Evolutionary conservation across 1,284 basidiomycete genomes (phyloP).

Genomic region (Puccinia novopanici): DNA sequence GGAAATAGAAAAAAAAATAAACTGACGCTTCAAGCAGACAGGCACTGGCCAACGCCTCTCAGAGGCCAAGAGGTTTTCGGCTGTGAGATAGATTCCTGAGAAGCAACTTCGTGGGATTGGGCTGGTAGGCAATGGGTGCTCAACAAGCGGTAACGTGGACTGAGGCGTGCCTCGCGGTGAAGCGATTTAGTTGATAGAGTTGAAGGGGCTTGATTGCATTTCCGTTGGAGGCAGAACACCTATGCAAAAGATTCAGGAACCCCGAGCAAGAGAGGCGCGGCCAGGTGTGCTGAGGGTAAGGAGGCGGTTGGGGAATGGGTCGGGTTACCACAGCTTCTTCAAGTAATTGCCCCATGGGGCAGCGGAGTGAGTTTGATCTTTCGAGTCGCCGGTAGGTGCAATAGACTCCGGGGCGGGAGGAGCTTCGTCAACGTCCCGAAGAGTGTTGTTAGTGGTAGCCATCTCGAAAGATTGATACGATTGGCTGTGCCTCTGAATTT

Average conservation of each 20-base stretch:
- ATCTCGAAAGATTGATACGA: not conserved
- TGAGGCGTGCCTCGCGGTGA: too few relatives aligned
- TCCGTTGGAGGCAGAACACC: too few relatives aligned
- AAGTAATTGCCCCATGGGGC: constrained; percentile 32
- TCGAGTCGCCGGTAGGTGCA: not conserved
- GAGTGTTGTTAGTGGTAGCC: not conserved
- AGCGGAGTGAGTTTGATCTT: not conserved
- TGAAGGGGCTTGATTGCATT: too few relatives aligned
- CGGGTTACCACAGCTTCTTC: constrained; percentile 13
- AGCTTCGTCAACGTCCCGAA: not conserved
- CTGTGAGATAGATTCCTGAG: too few relatives aligned
- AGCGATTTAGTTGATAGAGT: too few relatives aligned
- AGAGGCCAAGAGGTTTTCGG: too few relatives aligned
- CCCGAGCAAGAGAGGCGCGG: not conserved
- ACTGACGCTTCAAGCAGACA: too few relatives aligned
- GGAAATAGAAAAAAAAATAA: too few relatives aligned
- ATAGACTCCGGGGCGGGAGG: not conserved
- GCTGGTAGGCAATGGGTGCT: too few relatives aligned
- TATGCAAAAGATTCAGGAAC: not conserved
- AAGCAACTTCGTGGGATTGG: too few relatives aligned
- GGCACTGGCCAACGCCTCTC: too few relatives aligned
- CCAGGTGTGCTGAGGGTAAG: not conserved
- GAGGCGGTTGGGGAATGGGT: not conserved
- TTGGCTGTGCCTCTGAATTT: constrained; percentile 17
- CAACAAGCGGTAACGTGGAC: too few relatives aligned